Evolutionary conservation across 768 basidiomycete genomes (phyloP), one percentile per base, ranked within the genome.

Genomic region (Boletus rufocinnamomeus): DNA sequence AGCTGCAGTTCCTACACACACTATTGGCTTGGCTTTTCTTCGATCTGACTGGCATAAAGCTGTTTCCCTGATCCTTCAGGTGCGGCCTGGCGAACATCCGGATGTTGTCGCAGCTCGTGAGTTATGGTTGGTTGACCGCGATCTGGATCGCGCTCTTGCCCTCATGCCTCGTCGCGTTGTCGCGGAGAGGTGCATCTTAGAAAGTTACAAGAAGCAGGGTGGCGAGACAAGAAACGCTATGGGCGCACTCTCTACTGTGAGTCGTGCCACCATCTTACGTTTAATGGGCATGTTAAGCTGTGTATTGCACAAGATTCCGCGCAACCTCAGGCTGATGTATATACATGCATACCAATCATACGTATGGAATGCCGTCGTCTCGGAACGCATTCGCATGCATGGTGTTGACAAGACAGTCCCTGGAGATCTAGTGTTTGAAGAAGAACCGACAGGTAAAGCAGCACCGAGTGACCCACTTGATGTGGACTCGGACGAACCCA

Each of bases 341-440:
- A 87, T 98, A 54, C 97, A 99, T 73, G 95, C 95, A 32, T 99
- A 98, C 71, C 97, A 99, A 72, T 95, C 93, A 17, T 99, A 98
- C 66, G 88, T 98, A 35, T 99, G 96, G 96, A 99, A 99, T 74
- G 87, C 93, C 48, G 88, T 98, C 56, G 93, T 95, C 41, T 98
- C 95, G 4, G 94, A 98, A 74, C 89, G 97, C 14, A 87, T 98
- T 67, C 86, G 84, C 58, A 79, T 80, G 49, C 87, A 86, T 66
- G 94, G 95, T 32, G 76, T 82, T 51, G 82, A 88, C 51, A 80
- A 82, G 59, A 87, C 93, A 2, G 80, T 95, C 46, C 84, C 84
- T 7, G 97, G 97, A 1, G 97, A 99, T 70, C 80, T 98, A n/a
- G 92, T 98, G 17, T 89, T 87, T 62, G 91, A 90, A 49, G 74